Conservation (phyloP, 495 filamentous ascomycete species). For the Immersiella caudata region DNA sequence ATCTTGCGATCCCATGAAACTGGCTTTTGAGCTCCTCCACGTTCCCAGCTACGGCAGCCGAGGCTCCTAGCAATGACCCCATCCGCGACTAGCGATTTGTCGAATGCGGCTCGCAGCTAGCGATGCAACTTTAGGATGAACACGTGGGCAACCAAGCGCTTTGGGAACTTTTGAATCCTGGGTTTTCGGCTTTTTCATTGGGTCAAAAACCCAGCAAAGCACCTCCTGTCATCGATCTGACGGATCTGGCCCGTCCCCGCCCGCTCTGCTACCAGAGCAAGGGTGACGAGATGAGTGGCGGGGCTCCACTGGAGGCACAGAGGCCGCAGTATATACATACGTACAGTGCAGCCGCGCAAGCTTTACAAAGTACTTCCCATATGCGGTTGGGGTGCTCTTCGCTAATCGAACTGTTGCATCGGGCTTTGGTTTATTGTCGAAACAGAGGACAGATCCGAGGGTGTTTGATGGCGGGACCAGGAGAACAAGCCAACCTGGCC, state of each 20-base stretch:
- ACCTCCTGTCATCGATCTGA: constrained; percentile 24
- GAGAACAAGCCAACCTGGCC: constrained; percentile 21
- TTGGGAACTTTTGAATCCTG: neutral
- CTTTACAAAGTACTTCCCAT: neutral
- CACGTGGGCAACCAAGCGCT: constrained; percentile 16
- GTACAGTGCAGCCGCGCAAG: neutral
- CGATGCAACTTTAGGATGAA: constrained; percentile 16
- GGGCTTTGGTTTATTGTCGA: constrained; percentile 25
- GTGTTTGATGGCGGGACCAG: constrained; percentile 23
- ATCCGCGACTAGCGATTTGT: constrained; percentile 12
- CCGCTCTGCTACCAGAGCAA: constrained; percentile 14
- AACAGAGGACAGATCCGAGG: constrained; percentile 31
- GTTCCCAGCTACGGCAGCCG: constrained; percentile 4
- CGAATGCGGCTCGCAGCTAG: constrained; percentile 18
- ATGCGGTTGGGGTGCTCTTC: constrained; percentile 28
- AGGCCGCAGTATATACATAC: neutral
- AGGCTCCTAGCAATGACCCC: neutral
- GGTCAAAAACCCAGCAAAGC: constrained; percentile 12
- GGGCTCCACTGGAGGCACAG: constrained; percentile 19
- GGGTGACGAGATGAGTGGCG: constrained; percentile 30
- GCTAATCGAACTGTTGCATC: constrained; percentile 44
- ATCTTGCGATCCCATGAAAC: too few relatives aligned
- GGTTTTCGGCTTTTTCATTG: constrained; percentile 11
- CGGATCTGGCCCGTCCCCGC: constrained; percentile 29
- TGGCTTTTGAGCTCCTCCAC: neutral